Conservation (phyloP, 1,284 basidiomycete species). For the Apiotrichum mycotoxinovorans region DNA sequence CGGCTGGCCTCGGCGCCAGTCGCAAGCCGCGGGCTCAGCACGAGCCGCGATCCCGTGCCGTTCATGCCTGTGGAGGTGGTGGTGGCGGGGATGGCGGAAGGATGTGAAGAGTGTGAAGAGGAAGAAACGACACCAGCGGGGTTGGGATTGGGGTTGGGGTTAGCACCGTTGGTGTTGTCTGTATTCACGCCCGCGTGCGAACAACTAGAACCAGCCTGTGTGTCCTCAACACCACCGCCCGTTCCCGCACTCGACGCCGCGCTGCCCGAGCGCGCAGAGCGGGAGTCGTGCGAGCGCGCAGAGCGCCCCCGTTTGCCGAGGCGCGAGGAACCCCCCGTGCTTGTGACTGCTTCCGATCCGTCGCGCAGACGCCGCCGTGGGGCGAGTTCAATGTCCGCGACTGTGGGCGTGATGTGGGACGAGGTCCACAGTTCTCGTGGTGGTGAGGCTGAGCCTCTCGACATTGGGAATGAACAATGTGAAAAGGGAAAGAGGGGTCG, state of each 20-base stretch:
- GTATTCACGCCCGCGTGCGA: too few species aligned
- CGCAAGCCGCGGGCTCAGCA: not conserved
- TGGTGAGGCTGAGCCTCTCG: slow-evolving; percentile 2
- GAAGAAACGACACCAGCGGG: not conserved
- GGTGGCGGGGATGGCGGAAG: not conserved
- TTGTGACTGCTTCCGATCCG: slow-evolving; percentile 12
- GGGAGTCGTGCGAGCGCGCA: not conserved
- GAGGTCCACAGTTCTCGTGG: not conserved
- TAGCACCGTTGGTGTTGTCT: not conserved
- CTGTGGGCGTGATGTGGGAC: slow-evolving; percentile 11
- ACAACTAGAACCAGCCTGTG: too few species aligned
- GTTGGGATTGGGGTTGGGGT: too few species aligned
- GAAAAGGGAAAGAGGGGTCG: not conserved
- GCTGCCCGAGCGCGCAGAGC: not conserved
- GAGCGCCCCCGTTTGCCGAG: slow-evolving; percentile 6
- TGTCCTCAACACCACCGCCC: not conserved
- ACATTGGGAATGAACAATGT: not conserved
- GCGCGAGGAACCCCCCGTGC: not conserved
- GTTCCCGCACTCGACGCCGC: not conserved
- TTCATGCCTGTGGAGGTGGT: not conserved
- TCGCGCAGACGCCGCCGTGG: slow-evolving; percentile 34
- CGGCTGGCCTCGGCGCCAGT: slow-evolving; percentile 9
- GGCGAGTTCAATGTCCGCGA: slow-evolving; percentile 32
- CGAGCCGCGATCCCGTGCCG: not conserved
- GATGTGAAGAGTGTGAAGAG: not conserved